Evolutionary conservation across 345 rosid species (phyloP).

Genomic region (Hibiscus mutabilis): DNA sequence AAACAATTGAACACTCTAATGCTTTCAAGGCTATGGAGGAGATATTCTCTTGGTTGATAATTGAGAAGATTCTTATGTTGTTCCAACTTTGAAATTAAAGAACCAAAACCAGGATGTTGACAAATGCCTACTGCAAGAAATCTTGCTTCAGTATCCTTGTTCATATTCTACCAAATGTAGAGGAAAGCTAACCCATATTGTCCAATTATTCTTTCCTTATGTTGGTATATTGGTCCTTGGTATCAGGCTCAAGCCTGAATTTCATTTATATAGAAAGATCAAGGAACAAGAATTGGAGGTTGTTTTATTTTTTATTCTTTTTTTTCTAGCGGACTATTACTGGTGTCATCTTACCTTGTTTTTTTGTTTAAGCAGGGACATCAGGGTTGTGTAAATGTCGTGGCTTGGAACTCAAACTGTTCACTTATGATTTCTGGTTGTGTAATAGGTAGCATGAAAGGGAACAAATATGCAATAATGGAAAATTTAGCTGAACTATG

Average conservation of each 20-base stretch:
- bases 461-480: neutral
- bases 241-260: constrained; percentile 1
- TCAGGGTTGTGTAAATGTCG: constrained; percentile 72
- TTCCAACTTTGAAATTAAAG: constrained; percentile 24
- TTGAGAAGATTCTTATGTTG: constrained; percentile 24
- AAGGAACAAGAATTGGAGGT: too few relatives aligned
- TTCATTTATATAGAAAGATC: neutral
- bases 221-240: neutral
- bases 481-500: neutral
- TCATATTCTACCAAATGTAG: neutral
- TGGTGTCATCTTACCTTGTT: too few relatives aligned
- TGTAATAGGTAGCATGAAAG: neutral
- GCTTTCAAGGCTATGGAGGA: constrained; percentile 21
- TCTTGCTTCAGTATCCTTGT: constrained; percentile 91
- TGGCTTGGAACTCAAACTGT: constrained; percentile 86
- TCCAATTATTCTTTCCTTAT: neutral
- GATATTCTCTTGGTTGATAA: constrained; percentile 27
- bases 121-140: constrained; percentile 86
- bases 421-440: constrained; percentile 84
- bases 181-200: neutral
- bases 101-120: constrained; percentile 33
- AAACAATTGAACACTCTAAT: too few relatives aligned
- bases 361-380: constrained; percentile 50
- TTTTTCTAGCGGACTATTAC: too few relatives aligned
- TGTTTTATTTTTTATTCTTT: too few relatives aligned